Base-by-base conservation (phyloP, 805 yeast species). In the Yarrowia deformans region DNA sequence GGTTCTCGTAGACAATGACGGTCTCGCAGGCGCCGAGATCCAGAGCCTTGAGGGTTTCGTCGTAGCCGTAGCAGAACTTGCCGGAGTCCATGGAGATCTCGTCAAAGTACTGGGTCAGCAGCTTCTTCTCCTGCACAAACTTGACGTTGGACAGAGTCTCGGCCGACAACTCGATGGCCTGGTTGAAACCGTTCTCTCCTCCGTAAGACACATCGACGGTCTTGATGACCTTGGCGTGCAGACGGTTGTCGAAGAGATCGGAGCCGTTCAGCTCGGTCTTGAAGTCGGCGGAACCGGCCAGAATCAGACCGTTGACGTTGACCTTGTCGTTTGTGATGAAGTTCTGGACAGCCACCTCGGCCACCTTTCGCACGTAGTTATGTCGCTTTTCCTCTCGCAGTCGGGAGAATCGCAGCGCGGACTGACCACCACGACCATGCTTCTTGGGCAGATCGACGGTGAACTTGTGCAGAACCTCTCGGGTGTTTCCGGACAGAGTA, bases 361-460 rank as follows among this genome's bases (percentile, higher is more conserved):
- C 97, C 60, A 95, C 99, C 78, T 95, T 95, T 82, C 99, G 88
- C 71, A 95, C 96, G 82, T 95, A 95, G 80, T 95, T 95, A 81
- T 95, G 99, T 84, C 99, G 92, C 81, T 95, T 95, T 82, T 95
- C 99, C 75, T 95, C 99, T 86, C 99, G 90, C 80, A 95, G 85
- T 85, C 99, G 93, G 34, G 98, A 89, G 84, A 95, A 95, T 91
- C 99, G 98, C 75, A 95, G 79, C 55, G 99, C 99, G 72, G 99
- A 95, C 84, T 95, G 99, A 90, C 99, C 99, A 90, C 99, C 99
- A 86, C 99, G 90, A 77, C 99, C 99, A 85, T 95, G 99, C 91
- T 95, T 95, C 84, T 95, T 95, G 76, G 99, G 99, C 76, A 95
- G 84, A 81, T 95, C 99, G 69, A 95, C 99, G 1, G 93, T 90